Evolutionary conservation across 2,329 filamentous ascomycete genomes (phyloP).

Genomic region (Trichoderma sp.): DNA sequence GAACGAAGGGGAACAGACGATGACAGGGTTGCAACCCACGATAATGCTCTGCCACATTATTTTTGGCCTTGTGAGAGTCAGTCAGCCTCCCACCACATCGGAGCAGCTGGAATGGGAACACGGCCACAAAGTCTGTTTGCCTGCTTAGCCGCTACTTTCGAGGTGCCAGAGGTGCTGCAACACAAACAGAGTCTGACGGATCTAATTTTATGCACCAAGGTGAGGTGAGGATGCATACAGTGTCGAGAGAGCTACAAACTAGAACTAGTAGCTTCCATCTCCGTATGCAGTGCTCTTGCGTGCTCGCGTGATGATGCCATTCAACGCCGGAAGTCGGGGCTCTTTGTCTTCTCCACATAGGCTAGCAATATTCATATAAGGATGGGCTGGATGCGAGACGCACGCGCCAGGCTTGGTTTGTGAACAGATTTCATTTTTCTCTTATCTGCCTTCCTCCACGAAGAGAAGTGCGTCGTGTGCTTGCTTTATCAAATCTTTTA

Average conservation of each 20-base stretch:
- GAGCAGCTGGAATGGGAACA: background rate
- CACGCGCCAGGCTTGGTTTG: background rate
- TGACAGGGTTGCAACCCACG: background rate
- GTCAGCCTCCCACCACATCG: background rate
- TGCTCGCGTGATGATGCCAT: constrained; percentile 13
- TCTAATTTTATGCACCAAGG: constrained; percentile 18
- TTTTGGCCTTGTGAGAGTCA: background rate
- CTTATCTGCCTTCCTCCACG: background rate
- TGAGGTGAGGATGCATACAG: constrained; percentile 4
- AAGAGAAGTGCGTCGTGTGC: background rate
- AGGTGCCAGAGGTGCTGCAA: background rate
- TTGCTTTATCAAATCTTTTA: background rate
- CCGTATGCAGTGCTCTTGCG: background rate
- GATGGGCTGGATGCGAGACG: background rate
- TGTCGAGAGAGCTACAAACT: background rate
- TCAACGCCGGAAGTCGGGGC: constrained; percentile 9
- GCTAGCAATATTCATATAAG: background rate
- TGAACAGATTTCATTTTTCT: background rate
- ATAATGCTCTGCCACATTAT: background rate
- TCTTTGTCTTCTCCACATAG: constrained; percentile 12
- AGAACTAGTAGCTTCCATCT: background rate
- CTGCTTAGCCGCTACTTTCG: background rate
- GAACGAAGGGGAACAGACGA: background rate
- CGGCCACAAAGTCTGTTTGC: background rate
- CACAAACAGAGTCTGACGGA: background rate